These are phyloP conservation scores for Pochonia chlamydosporia DNA, from an alignment of 2,329 filamentous ascomycete genomes.

Conservation along the genomic window DNA sequence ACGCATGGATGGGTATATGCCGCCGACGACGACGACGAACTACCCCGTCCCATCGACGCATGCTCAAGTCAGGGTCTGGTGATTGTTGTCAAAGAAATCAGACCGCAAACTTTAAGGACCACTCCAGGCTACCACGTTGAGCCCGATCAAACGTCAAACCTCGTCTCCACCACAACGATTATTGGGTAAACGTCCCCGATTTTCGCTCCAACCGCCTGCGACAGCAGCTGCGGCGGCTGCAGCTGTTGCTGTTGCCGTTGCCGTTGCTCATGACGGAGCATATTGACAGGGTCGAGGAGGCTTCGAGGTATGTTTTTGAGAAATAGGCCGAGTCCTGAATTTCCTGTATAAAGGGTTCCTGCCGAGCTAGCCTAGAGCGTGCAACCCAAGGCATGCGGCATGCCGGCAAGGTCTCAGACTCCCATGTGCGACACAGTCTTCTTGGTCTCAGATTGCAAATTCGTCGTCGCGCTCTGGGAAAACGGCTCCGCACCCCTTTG, in stretches of 20 bases:
- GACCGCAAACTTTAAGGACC: background rate
- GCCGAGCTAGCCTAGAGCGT: background rate
- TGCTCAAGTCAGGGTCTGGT: background rate
- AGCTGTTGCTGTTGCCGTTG: slow-evolving; percentile 4
- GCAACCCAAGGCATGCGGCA: background rate
- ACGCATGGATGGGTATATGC: background rate
- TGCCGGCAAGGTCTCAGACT: background rate
- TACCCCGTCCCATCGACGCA: background rate
- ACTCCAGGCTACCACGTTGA: background rate
- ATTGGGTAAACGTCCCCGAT: background rate
- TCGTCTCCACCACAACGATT: background rate
- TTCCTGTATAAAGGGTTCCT: too few relatives aligned
- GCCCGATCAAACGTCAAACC: background rate
- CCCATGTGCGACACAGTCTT: background rate
- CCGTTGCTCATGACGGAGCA: slow-evolving; percentile 7
- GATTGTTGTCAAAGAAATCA: background rate
- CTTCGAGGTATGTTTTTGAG: slow-evolving; percentile 2
- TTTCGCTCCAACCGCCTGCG: background rate
- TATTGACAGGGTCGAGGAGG: slow-evolving; percentile 6
- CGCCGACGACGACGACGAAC: background rate
- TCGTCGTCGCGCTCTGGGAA: slow-evolving; percentile 5
- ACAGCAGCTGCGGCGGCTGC: slow-evolving; percentile 4
- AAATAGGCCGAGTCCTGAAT: too few relatives aligned
- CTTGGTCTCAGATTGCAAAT: background rate
- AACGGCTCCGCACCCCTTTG: too few relatives aligned